These are phyloP conservation scores for Purshia tridentata DNA, from an alignment of 306 rosid genomes.

Conservation along the genomic window DNA sequence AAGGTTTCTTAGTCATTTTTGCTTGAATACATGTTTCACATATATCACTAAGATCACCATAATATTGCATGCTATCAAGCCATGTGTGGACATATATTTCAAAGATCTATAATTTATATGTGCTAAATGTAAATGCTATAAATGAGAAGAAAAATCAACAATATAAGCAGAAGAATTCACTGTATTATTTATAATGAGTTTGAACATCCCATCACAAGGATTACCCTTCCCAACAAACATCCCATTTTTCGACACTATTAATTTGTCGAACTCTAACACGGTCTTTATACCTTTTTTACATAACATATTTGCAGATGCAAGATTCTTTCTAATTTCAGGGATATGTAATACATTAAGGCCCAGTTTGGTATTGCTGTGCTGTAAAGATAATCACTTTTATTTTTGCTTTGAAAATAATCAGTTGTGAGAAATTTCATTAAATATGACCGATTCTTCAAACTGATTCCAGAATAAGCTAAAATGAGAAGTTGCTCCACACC, in stretches of 20 bases:
- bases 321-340: background rate
- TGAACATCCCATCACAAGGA: constrained; percentile 13
- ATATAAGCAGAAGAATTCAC: background rate
- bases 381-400: no score
- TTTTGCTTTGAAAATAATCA: no score
- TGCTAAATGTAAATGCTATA: background rate
- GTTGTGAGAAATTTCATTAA: no score
- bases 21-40: constrained; percentile 11
- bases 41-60: background rate
- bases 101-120: background rate
- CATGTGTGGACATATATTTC: background rate
- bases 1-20: constrained; percentile 15
- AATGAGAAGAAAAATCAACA: background rate
- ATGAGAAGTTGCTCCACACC: no score
- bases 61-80: background rate
- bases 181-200: constrained; percentile 8
- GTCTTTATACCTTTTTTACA: background rate
- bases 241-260: background rate
- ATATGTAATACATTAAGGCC: constrained; percentile 2
- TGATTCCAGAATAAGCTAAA: no score
- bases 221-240: background rate
- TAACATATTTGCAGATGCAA: background rate
- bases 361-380: no score
- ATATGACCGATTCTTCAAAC: no score
- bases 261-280: background rate